Base-by-base conservation (phyloP, 2,329 filamentous ascomycete genomes). In the Fusarium napiforme region DNA sequence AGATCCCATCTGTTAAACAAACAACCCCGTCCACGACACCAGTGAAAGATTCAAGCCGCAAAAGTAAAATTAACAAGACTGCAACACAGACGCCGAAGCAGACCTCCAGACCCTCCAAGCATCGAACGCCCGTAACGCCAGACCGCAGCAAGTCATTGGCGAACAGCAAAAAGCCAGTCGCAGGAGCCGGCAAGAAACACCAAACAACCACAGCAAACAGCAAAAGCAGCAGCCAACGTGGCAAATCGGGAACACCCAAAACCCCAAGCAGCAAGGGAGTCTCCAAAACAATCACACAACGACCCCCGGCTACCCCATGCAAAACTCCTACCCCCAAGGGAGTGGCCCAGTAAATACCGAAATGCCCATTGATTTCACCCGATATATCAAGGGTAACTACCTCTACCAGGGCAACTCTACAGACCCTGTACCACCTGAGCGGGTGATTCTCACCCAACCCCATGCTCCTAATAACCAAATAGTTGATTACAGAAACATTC, bases 21-120 rank as follows among this genome's bases (percentile, higher is more conserved):
- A 74, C 73, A 45, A 76, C 69, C 58, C 74, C 74, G 59, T 66
- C 74, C 67, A 60, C 67, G 55, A 80, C 77, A 50, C 77, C 78
- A 32, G 74, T 46, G 36, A 79, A 78, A 64, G 75, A 75, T 58
- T 52, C 52, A 65, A 66, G 75, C 57, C 68, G 74, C 61, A 78
- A 64, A 69, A 70, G 45, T 69, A 79, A 69, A 39, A 70, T 82
- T 84, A 79, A 84, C 81, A 78, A 68, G 53, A 76, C 71, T 49
- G 49, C 68, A 46, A 64, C 74, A 69, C 79, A 82, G 81, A 80
- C 68, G 75, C 77, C 78, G 77, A 79, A 70, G 65, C 71, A 66
- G 71, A 79, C 69, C 61, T 66, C 70, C 52, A 63, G 60, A 47
- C 45, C 62, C 59, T 70, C 65, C 37, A 73, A 67, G n/a, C 56